A percentile compares a stretch with the other conserved stretches of the same genome.
Conservation (phyloP, 2,329 filamentous ascomycete genomes). For the Fusarium nodosum region DNA sequence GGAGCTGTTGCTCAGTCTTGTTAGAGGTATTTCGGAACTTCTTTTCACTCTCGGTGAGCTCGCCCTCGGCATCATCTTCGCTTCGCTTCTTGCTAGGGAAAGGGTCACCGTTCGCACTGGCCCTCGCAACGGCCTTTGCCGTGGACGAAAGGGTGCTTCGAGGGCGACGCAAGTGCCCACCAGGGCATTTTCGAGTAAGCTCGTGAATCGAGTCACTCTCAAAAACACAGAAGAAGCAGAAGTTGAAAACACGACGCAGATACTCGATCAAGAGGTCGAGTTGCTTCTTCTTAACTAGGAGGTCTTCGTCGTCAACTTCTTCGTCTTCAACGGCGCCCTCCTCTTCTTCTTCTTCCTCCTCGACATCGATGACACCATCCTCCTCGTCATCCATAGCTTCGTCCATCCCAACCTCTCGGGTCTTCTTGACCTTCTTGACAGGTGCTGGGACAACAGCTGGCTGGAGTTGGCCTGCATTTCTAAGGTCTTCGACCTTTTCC, state of each 20-base stretch:
- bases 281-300: slow-evolving; percentile 94
- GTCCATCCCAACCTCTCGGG: slow-evolving; percentile 71
- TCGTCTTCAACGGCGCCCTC: slow-evolving; percentile 85
- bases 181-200: slow-evolving; percentile 93
- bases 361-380: slow-evolving; percentile 77
- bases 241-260: slow-evolving; percentile 94
- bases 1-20: slow-evolving; percentile 91
- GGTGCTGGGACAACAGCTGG: slow-evolving; percentile 68
- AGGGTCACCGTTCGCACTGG: slow-evolving; percentile 83
- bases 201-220: slow-evolving; percentile 98
- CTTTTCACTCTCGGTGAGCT: slow-evolving; percentile 69
- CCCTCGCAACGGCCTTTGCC: slow-evolving; percentile 86
- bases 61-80: slow-evolving; percentile 71
- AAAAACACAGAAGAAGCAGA: slow-evolving; percentile 99
- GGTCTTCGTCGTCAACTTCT: slow-evolving; percentile 89
- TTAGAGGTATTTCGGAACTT: slow-evolving; percentile 77
- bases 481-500: slow-evolving; percentile 85
- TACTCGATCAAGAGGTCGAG: slow-evolving; percentile 97
- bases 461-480: slow-evolving; percentile 81
- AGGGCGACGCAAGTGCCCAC: slow-evolving; percentile 94
- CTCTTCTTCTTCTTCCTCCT: slow-evolving; percentile 73
- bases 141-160: slow-evolving; percentile 85
- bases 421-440: slow-evolving; percentile 71
- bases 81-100: slow-evolving; percentile 87
- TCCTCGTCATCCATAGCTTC: slow-evolving; percentile 74